Evolutionary conservation across 345 rosid species (phyloP).

Genomic region (Linum usitatissimum): DNA sequence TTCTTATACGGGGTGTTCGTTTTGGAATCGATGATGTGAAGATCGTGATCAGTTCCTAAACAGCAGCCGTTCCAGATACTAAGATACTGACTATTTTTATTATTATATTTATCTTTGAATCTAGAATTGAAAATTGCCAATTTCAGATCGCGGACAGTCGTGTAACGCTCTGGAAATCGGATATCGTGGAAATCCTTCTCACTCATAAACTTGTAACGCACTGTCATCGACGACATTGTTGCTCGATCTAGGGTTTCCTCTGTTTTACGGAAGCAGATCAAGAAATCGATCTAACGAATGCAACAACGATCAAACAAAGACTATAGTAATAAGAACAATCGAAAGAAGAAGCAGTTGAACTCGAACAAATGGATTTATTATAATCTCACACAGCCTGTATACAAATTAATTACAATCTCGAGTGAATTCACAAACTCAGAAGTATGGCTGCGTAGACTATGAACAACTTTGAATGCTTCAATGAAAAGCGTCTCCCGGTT

Average conservation of each 20-base stretch:
- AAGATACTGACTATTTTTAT: background rate
- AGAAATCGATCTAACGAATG: background rate
- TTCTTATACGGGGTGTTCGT: background rate
- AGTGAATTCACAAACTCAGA: too few relatives aligned
- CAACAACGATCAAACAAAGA: too few relatives aligned
- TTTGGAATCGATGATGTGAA: background rate
- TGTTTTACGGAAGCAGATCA: background rate
- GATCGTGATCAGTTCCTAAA: slow-evolving; percentile 6
- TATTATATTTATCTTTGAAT: background rate
- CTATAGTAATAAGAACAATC: too few relatives aligned
- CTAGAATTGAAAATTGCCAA: background rate
- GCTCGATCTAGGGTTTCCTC: background rate
- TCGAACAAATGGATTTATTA: too few relatives aligned
- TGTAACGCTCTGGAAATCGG: background rate
- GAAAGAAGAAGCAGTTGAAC: too few relatives aligned
- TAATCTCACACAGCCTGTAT: too few relatives aligned
- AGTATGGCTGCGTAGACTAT: too few relatives aligned
- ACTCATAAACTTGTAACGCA: slow-evolving; percentile 2
- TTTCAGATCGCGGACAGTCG: background rate
- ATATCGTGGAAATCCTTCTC: background rate
- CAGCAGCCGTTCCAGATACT: background rate
- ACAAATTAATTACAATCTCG: too few relatives aligned
- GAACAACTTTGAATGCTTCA: too few relatives aligned
- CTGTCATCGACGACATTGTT: background rate
- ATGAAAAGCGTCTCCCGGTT: too few relatives aligned